Evolutionary conservation across 805 yeast genomes (phyloP).

Genomic region (Schizosaccharomyces japonicus): DNA sequence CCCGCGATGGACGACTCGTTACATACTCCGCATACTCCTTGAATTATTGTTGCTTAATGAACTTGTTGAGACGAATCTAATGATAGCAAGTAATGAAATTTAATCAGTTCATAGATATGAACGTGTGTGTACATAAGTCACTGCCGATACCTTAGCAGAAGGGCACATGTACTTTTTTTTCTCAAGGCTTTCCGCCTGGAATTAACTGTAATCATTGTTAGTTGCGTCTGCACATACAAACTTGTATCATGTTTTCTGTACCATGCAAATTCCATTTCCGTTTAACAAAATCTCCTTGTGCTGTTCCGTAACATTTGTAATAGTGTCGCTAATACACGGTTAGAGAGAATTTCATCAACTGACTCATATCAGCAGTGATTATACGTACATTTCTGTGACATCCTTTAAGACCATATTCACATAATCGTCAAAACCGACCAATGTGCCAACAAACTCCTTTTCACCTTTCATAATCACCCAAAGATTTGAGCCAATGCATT

Average conservation of each 20-base stretch:
- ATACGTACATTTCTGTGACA: not conserved
- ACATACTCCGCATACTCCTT: no score
- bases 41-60: no score
- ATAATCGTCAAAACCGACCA: conserved; percentile 84
- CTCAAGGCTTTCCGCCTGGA: not conserved
- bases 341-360: not conserved
- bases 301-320: conserved; percentile 10
- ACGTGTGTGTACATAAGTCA: no score
- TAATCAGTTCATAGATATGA: no score
- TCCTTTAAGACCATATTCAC: conserved; percentile 24
- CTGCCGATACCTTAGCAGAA: no score
- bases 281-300: conserved; percentile 18
- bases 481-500: conserved; percentile 56
- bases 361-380: not conserved
- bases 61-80: no score
- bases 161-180: no score
- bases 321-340: conserved; percentile 6
- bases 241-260: conserved; percentile 6
- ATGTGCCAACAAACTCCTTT: conserved; percentile 51
- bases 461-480: conserved; percentile 42
- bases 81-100: no score
- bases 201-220: not conserved
- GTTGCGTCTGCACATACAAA: not conserved
- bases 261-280: conserved; percentile 20
- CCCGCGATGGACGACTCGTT: no score